Evolutionary conservation across 1,284 basidiomycete genomes (phyloP).

Genomic region (Psilocybe mexicana): DNA sequence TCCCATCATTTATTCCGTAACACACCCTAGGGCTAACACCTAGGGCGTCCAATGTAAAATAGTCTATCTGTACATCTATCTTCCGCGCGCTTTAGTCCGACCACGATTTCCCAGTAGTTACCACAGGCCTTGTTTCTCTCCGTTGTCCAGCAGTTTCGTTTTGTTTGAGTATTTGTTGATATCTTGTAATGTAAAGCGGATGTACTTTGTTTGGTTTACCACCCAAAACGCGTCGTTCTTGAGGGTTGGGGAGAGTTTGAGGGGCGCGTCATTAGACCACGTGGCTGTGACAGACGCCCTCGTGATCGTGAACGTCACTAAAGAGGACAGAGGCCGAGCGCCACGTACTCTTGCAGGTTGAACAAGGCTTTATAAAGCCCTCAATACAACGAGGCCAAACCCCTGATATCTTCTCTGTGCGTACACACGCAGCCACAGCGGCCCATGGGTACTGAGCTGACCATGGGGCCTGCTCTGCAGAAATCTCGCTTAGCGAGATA

Average conservation of each 20-base stretch:
- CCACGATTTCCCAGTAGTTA: not conserved
- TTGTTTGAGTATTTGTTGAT: not conserved
- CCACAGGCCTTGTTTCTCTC: not conserved
- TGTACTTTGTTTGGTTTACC: not conserved
- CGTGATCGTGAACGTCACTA: conserved; percentile 9
- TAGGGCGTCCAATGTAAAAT: conserved; percentile 1
- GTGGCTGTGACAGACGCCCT: conserved; percentile 6
- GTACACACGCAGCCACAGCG: too few species aligned
- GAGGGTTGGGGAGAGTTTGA: not conserved
- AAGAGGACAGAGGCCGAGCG: not conserved
- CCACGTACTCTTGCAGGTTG: not conserved
- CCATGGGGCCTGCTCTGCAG: not conserved
- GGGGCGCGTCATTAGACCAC: conserved; percentile 1
- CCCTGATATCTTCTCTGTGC: not conserved
- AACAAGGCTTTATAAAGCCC: not conserved
- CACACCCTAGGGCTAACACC: not conserved
- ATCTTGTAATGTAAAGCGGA: not conserved
- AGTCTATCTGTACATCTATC: conserved; percentile 8
- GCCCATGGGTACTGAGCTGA: too few species aligned
- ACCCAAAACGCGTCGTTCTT: conserved; percentile 3
- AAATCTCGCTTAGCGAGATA: conserved; percentile 8
- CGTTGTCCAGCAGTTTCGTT: not conserved
- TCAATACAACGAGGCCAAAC: not conserved
- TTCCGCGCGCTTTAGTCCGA: not conserved
- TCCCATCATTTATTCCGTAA: too few species aligned